These are phyloP conservation scores for Calonectria hawksworthii DNA, from an alignment of 2,329 filamentous ascomycete genomes.

Conservation along the genomic window DNA sequence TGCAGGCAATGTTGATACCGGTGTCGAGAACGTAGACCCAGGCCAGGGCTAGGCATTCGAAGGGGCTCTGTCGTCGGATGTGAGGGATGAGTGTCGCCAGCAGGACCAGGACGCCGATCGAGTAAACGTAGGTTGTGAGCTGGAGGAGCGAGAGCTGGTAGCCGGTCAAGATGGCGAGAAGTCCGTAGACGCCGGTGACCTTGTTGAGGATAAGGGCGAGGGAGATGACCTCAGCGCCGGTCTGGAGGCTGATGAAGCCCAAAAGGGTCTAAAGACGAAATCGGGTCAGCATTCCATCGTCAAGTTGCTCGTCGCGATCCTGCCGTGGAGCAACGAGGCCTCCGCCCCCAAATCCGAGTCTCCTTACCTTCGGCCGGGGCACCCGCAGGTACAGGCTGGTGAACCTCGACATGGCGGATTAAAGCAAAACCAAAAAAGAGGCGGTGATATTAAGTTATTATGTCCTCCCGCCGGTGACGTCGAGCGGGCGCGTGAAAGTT, in stretches of 20 bases:
- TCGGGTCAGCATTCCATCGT: conserved; percentile 33
- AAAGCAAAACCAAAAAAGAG: background rate
- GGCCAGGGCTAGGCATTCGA: conserved; percentile 84
- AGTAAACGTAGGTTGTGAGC: conserved; percentile 93
- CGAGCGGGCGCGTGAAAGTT: background rate
- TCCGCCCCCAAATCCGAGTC: conserved; percentile 3
- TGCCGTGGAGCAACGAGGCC: background rate
- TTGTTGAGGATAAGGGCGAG: conserved; percentile 92
- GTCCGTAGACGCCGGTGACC: conserved; percentile 88
- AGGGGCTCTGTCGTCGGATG: conserved; percentile 82
- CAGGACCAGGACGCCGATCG: conserved; percentile 76
- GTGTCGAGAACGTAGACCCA: conserved; percentile 91
- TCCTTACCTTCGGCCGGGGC: conserved; percentile 57
- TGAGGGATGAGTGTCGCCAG: conserved; percentile 81
- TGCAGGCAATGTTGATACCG: conserved; percentile 85
- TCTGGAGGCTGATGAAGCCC: conserved; percentile 87
- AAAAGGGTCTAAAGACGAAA: conserved; percentile 77
- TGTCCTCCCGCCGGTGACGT: conserved; percentile 13
- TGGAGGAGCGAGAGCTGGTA: conserved; percentile 86
- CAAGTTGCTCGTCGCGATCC: background rate
- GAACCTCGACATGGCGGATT: conserved; percentile 51
- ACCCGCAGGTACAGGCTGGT: conserved; percentile 55
- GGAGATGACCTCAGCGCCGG: conserved; percentile 87
- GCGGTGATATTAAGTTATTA: conserved; percentile 11
- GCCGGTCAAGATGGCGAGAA: conserved; percentile 90